Evolutionary conservation across 495 filamentous ascomycete genomes (phyloP).

Genomic region (Arthonia radiata): DNA sequence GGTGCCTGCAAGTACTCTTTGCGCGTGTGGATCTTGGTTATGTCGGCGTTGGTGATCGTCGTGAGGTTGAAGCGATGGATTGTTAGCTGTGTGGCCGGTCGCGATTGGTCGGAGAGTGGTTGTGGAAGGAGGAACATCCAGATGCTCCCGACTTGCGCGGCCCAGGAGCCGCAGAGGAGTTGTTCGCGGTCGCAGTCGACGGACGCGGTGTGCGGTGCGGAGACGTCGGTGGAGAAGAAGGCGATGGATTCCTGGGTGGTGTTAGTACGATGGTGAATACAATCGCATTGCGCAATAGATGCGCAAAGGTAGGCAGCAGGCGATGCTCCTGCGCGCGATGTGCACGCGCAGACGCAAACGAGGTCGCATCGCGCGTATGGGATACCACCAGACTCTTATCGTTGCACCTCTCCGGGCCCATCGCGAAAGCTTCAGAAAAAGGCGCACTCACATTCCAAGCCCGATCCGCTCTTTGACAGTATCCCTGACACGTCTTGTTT

Average conservation of each 20-base stretch:
- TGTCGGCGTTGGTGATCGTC: constrained; percentile 9
- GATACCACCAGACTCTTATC: too few relatives aligned
- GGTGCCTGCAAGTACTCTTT: constrained; percentile 30
- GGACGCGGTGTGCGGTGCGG: constrained; percentile 42
- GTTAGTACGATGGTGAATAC: too few relatives aligned
- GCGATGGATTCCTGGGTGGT: constrained; percentile 43
- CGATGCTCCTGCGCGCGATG: background rate
- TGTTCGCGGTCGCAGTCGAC: constrained; percentile 58
- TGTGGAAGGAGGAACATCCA: constrained; percentile 52
- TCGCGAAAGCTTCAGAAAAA: background rate
- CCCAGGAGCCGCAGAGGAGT: constrained; percentile 66
- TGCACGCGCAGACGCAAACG: too few relatives aligned
- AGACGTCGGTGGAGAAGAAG: constrained; percentile 37
- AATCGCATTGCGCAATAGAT: constrained; percentile 13
- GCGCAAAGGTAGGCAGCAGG: background rate
- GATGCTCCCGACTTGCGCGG: constrained; percentile 39
- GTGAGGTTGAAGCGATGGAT: constrained; percentile 14
- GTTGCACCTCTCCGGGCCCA: too few relatives aligned
- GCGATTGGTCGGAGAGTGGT: constrained; percentile 20
- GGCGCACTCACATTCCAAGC: constrained; percentile 27
- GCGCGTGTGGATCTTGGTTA: constrained; percentile 27
- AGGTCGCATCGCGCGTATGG: too few relatives aligned
- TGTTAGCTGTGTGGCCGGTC: constrained; percentile 12
- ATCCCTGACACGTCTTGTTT: constrained; percentile 67
- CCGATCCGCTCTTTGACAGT: constrained; percentile 25